A percentile compares a stretch with the other conserved stretches of the same genome.
Evolutionary conservation across 805 yeast species (phyloP).

Genomic region (Spathaspora girioi): DNA sequence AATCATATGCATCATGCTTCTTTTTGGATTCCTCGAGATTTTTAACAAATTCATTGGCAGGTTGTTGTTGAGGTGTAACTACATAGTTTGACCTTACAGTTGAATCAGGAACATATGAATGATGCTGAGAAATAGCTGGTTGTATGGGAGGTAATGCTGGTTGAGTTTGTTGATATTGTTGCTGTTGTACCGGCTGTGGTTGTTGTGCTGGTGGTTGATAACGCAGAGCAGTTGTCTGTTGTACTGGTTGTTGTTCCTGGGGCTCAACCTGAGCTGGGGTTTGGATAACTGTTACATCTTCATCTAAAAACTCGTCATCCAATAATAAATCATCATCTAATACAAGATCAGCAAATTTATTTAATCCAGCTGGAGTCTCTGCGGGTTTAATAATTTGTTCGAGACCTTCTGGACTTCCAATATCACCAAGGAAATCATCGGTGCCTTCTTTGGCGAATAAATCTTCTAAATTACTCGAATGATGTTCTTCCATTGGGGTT

Average conservation of each 20-base stretch:
- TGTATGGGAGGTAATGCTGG: conserved; percentile 1
- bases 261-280: not conserved
- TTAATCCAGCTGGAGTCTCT: not conserved
- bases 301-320: conserved; percentile 37
- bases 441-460: conserved; percentile 13
- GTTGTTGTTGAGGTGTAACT: not conserved
- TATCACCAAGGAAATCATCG: conserved; percentile 14
- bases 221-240: too few relatives aligned
- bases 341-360: conserved; percentile 14
- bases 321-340: conserved; percentile 29
- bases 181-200: not conserved
- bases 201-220: not conserved
- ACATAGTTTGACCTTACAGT: conserved; percentile 2
- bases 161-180: not conserved
- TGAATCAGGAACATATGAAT: conserved; percentile 4
- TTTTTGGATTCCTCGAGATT: conserved; percentile 47
- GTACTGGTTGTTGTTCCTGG: not conserved
- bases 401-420: not conserved
- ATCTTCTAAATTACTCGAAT: conserved; percentile 3
- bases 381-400: not conserved
- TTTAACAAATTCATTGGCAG: conserved; percentile 10
- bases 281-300: conserved; percentile 9
- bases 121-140: conserved; percentile 3
- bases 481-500: not conserved
- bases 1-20: conserved; percentile 75